phyloP scores from a whole-genome alignment of 108 stramenopile genomes.

The Halocafeteria seosinensis region DNA sequence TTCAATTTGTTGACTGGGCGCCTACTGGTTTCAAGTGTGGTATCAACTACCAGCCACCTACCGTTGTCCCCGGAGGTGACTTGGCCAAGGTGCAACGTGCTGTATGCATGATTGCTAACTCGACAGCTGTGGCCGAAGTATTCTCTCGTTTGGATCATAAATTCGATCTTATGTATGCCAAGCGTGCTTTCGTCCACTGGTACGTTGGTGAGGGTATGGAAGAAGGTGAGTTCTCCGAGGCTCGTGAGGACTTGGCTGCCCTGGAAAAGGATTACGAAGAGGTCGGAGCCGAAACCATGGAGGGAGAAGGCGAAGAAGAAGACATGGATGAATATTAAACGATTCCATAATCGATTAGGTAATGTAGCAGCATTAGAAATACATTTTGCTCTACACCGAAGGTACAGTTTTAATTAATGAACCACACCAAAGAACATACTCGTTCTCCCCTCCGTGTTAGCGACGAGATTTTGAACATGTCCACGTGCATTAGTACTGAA shows the following conservation, averaged over 20 bases:
- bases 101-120: slow-evolving; percentile 98
- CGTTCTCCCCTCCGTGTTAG: too few relatives aligned
- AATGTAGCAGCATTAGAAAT: too few relatives aligned
- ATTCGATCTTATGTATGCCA: slow-evolving; percentile 99
- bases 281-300: slow-evolving; percentile 77
- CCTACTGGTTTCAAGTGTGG: slow-evolving; percentile 88
- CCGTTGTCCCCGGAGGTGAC: slow-evolving; percentile 57
- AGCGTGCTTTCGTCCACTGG: slow-evolving; percentile 99
- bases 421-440: too few relatives aligned
- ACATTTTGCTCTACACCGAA: too few relatives aligned
- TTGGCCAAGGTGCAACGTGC: slow-evolving; percentile 83
- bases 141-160: slow-evolving; percentile 93
- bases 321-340: slow-evolving; percentile 31
- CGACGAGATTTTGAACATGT: too few relatives aligned
- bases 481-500: too few relatives aligned
- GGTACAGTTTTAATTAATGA: too few relatives aligned
- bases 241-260: slow-evolving; percentile 95
- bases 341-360: too few relatives aligned
- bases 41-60: slow-evolving; percentile 93
- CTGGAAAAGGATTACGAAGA: slow-evolving; percentile 89
- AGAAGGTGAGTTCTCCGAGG: slow-evolving; percentile 97
- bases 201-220: slow-evolving; percentile 98
- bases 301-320: slow-evolving; percentile 64
- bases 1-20: slow-evolving; percentile 63
- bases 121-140: slow-evolving; percentile 93